Base-by-base conservation (phyloP, 768 basidiomycete species). In the Phlebiopsis gigantea region DNA sequence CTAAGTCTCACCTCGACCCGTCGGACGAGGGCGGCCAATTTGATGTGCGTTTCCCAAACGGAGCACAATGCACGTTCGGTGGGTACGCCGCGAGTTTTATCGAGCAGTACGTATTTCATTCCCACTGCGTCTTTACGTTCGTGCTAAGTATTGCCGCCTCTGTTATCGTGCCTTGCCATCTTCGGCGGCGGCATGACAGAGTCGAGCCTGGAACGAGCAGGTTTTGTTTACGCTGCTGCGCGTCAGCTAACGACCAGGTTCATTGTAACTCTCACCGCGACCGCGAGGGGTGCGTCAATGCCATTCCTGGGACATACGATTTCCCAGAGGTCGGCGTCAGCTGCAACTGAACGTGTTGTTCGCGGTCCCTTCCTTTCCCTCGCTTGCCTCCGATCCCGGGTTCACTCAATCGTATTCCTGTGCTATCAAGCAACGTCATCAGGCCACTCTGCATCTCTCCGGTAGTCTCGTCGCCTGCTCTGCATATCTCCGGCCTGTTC, bases 181-280 rank as follows among this genome's bases (percentile, higher is more conserved):
- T 39, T 39, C 17, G 34, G 34, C 34, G 34, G 53, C 21, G 34
- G 14, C 26, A 21, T 26, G 9, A 24, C 57, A 79, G 80, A 49
- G 68, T 81, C 45, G 79, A 80, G 57, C 79, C 78, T 2, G 69
- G 71, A 4, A 64, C 71, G 28, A 71, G 70, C 53, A 72, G 78
- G 15, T 81, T 80, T 64, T 81, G 78, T 65, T 54, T 81, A 46
- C 72, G 78, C 22, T 81, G 79, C 66, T 80, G 80, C 61, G 64
- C 68, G 29, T 56, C 56, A 6, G 61, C 61, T 9, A 63, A 75
- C 52, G 79, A 80, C 49, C 79, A 80, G 59, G 45, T 63, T 46
- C 76, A 78, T 53, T 81, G 79, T 57, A 79, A 81, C 62, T 80
- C 79, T 7, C 77, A 81, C 62, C 69, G 72, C 53, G 79, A 81